These are phyloP conservation scores for Stagonosporopsis chrysanthemi DNA, from an alignment of 2,329 filamentous ascomycete genomes.

Conservation along the genomic window DNA sequence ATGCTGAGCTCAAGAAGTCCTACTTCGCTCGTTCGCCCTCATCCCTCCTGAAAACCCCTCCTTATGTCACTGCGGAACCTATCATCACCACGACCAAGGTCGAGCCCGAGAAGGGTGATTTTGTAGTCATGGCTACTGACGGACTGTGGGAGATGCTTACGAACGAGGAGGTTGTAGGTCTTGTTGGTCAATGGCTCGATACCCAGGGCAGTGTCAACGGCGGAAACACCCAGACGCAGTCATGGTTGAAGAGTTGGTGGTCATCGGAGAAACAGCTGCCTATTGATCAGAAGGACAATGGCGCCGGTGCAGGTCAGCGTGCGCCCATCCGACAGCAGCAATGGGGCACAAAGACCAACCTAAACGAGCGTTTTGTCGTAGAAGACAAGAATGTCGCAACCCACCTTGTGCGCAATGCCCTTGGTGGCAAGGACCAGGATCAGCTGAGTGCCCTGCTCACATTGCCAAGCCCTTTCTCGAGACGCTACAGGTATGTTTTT, in stretches of 20 bases:
- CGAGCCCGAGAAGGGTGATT: constrained; percentile 87
- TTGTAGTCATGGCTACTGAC: constrained; percentile 94
- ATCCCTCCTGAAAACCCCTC: constrained; percentile 83
- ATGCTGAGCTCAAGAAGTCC: constrained; percentile 78
- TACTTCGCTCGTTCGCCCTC: constrained; percentile 88
- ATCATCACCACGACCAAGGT: constrained; percentile 93
- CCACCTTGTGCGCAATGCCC: constrained; percentile 91
- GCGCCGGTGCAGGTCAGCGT: constrained; percentile 72
- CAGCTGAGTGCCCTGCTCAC: constrained; percentile 93
- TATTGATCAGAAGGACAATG: constrained; percentile 70
- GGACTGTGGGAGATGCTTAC: constrained; percentile 99
- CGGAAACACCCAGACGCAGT: constrained; percentile 53
- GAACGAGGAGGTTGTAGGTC: constrained; percentile 95
- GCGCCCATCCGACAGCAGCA: constrained; percentile 88
- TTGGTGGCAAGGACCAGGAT: constrained; percentile 91
- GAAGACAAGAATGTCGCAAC: constrained; percentile 97
- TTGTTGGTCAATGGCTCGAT: constrained; percentile 97
- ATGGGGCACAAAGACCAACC: constrained; percentile 80
- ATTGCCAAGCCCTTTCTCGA: constrained; percentile 86
- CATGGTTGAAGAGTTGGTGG: constrained; percentile 78
- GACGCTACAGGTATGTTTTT: constrained; percentile 78
- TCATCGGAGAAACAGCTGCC: constrained; percentile 68
- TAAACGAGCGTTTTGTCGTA: constrained; percentile 85
- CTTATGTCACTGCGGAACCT: constrained; percentile 96
- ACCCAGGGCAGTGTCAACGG: constrained; percentile 62